Base-by-base conservation (phyloP, 2,329 filamentous ascomycete species). In the Triangularia verruculosa region DNA sequence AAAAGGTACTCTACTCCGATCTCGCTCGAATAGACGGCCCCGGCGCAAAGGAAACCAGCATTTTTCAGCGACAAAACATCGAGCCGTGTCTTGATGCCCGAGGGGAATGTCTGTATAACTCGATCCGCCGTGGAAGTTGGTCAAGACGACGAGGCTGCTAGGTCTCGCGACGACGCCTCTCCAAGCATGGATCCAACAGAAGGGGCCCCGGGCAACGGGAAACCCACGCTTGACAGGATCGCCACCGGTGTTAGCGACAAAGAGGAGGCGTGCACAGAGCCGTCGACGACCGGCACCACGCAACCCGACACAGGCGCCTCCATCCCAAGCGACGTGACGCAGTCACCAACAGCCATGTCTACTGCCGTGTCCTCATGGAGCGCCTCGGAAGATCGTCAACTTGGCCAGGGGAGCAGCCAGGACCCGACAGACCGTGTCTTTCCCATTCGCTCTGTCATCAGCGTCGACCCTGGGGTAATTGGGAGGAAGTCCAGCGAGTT, bases 381-480 rank as follows among this genome's bases (percentile, higher is more conserved):
- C 62, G 68, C 72, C 8, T 70, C 72, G 39, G 81, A 79, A 1
- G 80, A 82, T 28, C 75, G 69, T 47, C 80, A 80, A 60, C 70
- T 73, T 4, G 73, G 74, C 13, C 69, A 76, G 55, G 22, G 22
- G 4, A 67, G 69, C 60, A 72, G 67, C 61, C 71, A 72, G 22
- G 77, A 78, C 57, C 71, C 73, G 27, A 73, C 75, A 30, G 82
- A 93, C 70, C 84, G 89, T 61, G 89, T 94, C 4, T 94, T 91
- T 62, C 91, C 91, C n/a, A 90, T 94, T 30, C 86, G 90, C 57
- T 93, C 90, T n/a, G 88, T 91, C 52, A 81, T 94, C 24, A 90
- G 86, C 6, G 85, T 93, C 47, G 87, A 91, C 69, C 85, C 85
- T 6, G 11, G 25, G 4, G 76, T 74, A 57, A 32, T 39, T 9